Percentiles rank a stretch among this genome's conserved stretches.
These are phyloP conservation scores for Baorangia bicolor DNA, from an alignment of 768 basidiomycete species.

Conservation along the genomic window DNA sequence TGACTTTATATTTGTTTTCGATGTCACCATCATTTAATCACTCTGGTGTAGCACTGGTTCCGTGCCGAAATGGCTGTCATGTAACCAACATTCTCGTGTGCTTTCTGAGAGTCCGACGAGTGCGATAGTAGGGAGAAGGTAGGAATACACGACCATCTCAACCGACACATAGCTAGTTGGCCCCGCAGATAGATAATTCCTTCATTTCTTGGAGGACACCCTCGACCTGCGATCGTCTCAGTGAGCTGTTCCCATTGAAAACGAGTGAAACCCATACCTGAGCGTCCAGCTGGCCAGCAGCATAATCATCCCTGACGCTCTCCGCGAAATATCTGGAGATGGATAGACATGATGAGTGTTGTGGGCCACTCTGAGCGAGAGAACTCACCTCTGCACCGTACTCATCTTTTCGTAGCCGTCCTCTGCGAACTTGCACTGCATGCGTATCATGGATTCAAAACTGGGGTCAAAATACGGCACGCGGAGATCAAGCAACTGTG, in stretches of 20 bases:
- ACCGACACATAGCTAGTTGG: slow-evolving; percentile 23
- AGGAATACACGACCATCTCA: slow-evolving; percentile 8
- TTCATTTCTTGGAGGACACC: slow-evolving; percentile 96
- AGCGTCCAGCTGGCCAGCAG: slow-evolving; percentile 91
- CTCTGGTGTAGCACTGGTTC: slow-evolving; percentile 21
- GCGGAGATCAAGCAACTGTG: slow-evolving; percentile 89
- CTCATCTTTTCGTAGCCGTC: slow-evolving; percentile 98
- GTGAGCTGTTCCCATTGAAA: not conserved
- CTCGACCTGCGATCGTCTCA: slow-evolving; percentile 64
- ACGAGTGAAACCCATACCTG: slow-evolving; percentile 51
- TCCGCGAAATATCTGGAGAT: slow-evolving; percentile 78
- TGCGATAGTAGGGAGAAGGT: not conserved
- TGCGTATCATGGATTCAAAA: slow-evolving; percentile 98
- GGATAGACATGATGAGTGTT: not conserved
- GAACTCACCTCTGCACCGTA: slow-evolving; percentile 76
- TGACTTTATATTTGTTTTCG: slow-evolving; percentile 1
- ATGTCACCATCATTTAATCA: slow-evolving; percentile 13
- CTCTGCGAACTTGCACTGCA: slow-evolving; percentile 97
- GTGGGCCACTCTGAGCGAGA: not conserved
- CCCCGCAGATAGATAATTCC: slow-evolving; percentile 92
- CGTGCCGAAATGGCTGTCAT: slow-evolving; percentile 8
- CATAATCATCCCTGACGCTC: slow-evolving; percentile 92
- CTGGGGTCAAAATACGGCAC: slow-evolving; percentile 98
- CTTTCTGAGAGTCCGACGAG: not conserved
- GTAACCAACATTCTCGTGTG: slow-evolving; percentile 9